Percentiles rank a stretch among this genome's conserved stretches.
phyloP scores from a whole-genome alignment of 2,329 filamentous ascomycete genomes.

The Trichoderma koningiopsis region DNA sequence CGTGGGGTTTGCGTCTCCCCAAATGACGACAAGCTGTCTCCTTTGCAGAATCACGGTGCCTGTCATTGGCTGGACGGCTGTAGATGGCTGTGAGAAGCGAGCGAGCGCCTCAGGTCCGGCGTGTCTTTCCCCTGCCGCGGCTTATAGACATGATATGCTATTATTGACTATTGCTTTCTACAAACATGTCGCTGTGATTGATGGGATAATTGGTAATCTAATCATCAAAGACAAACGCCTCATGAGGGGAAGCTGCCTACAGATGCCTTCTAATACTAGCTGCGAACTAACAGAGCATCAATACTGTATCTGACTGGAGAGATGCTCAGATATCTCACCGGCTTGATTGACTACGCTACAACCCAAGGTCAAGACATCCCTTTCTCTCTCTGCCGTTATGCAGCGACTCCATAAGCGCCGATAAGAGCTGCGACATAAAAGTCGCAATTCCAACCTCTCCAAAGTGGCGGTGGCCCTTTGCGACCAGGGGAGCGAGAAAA shows the following conservation, averaged over 20 bases:
- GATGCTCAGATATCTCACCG: background rate
- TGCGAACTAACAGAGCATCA: background rate
- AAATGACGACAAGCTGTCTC: constrained; percentile 11
- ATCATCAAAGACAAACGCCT: background rate
- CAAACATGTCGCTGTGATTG: background rate
- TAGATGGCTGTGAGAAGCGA: background rate
- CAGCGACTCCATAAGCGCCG: background rate
- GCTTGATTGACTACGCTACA: background rate
- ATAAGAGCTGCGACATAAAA: background rate
- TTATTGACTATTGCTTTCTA: background rate
- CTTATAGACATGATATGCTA: background rate
- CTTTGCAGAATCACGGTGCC: background rate
- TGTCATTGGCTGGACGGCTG: constrained; percentile 6
- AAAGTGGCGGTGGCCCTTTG: background rate
- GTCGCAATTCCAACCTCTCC: background rate
- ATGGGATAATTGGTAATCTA: background rate
- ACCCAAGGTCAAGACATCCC: background rate
- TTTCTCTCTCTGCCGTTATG: background rate
- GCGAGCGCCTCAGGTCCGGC: background rate
- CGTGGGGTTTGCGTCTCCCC: constrained; percentile 14
- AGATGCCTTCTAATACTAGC: background rate
- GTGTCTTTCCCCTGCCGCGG: background rate
- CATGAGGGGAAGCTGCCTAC: background rate
- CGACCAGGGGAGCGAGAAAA: background rate
- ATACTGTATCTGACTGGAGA: background rate